These are phyloP conservation scores for Botrytis sinoallii DNA, from an alignment of 2,329 filamentous ascomycete genomes.

Conservation along the genomic window DNA sequence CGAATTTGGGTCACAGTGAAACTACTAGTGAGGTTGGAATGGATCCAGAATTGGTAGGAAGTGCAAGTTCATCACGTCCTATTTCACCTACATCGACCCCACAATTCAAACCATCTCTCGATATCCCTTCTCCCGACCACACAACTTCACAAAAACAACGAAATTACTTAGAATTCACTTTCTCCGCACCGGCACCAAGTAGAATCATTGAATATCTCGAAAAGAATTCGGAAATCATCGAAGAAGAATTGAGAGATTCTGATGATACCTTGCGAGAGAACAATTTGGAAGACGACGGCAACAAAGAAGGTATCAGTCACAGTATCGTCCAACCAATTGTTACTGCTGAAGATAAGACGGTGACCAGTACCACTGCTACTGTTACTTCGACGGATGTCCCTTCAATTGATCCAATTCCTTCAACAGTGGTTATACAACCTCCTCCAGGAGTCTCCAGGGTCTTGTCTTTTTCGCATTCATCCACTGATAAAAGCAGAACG, in stretches of 20 bases:
- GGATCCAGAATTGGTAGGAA: constrained; percentile 18
- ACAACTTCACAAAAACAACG: not conserved
- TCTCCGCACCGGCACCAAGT: not conserved
- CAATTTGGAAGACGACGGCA: not conserved
- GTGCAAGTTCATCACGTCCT: constrained; percentile 3
- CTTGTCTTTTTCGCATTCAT: constrained; percentile 1
- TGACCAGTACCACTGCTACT: not conserved
- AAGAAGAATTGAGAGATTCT: not conserved
- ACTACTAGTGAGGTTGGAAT: constrained; percentile 10
- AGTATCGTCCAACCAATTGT: not conserved
- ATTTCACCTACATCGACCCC: constrained; percentile 8
- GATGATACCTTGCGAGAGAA: not conserved
- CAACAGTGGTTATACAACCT: not conserved
- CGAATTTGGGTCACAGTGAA: not conserved
- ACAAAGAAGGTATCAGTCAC: not conserved
- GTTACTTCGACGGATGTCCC: not conserved
- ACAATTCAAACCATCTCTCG: not conserved
- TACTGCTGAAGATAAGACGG: not conserved
- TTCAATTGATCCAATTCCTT: not conserved
- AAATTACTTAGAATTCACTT: not conserved
- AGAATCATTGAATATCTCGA: not conserved
- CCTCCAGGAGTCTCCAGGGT: not conserved
- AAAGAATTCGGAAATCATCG: not conserved
- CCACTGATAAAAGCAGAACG: not conserved
- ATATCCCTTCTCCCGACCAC: not conserved